phyloP scores from a whole-genome alignment of 345 rosid species.

The Eucalyptus brandiana region DNA sequence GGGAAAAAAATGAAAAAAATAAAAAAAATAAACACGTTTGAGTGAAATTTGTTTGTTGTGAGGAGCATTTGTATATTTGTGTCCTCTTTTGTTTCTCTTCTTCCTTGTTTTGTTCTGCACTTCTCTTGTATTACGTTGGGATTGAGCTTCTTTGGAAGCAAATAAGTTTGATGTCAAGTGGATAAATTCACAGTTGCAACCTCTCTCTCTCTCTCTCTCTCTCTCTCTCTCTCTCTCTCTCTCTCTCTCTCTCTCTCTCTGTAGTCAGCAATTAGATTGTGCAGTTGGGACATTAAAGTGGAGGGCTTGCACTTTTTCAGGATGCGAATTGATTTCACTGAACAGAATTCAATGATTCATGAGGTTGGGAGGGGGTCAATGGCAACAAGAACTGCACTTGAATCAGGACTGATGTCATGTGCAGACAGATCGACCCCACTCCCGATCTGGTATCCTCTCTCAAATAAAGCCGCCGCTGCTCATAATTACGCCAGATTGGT shows the following conservation, averaged over 20 bases:
- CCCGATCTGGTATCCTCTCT: background rate
- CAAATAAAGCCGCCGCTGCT: background rate
- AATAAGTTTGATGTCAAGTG: background rate
- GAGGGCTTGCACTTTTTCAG: background rate
- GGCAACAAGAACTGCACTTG: background rate
- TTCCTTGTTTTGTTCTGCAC: background rate
- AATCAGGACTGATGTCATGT: background rate
- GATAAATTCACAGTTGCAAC: background rate
- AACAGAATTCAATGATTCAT: background rate
- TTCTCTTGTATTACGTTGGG: background rate
- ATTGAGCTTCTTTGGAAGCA: background rate
- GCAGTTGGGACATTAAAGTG: background rate
- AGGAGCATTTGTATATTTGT: background rate
- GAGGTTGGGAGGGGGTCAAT: background rate
- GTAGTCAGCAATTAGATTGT: background rate
- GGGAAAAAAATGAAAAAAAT: too few species aligned
- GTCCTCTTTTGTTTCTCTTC: background rate
- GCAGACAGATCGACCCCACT: background rate
- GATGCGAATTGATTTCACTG: background rate
- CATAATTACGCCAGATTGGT: background rate
- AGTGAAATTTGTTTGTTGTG: background rate
- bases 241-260: background rate
- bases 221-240: background rate
- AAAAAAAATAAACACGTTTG: background rate
- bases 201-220: background rate